Conservation (phyloP, 2,329 filamentous ascomycete genomes). For the Huntiella omanensis region DNA sequence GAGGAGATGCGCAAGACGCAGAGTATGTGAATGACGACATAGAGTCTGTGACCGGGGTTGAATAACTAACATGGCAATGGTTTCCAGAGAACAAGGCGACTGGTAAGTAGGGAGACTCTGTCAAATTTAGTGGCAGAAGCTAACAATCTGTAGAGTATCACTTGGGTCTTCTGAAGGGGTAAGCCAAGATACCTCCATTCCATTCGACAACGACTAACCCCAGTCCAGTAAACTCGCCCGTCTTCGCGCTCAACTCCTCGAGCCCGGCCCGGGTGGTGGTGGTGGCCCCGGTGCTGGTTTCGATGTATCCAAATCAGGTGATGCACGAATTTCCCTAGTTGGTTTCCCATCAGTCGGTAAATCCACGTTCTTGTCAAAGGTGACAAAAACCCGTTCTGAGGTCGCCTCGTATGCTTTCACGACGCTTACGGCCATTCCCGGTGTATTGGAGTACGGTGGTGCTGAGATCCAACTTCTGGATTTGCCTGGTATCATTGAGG, state of each 20-base stretch:
- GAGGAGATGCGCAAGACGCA: conserved; percentile 99
- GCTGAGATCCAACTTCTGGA: conserved; percentile 97
- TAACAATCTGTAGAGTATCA: conserved; percentile 61
- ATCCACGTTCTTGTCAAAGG: conserved; percentile 95
- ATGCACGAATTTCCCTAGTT: conserved; percentile 89
- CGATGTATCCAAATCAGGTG: conserved; percentile 87
- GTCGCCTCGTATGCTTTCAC: conserved; percentile 96
- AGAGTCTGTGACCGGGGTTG: not conserved
- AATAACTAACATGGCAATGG: conserved; percentile 4
- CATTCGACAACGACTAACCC: not conserved
- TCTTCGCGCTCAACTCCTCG: conserved; percentile 80
- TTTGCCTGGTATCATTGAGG: conserved; percentile 95
- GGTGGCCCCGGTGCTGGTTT: conserved; percentile 68
- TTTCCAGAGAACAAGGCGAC: conserved; percentile 89
- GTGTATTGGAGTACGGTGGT: conserved; percentile 91
- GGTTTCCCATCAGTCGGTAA: conserved; percentile 99
- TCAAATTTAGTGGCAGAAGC: not conserved
- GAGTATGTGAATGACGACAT: conserved; percentile 39
- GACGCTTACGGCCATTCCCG: conserved; percentile 89
- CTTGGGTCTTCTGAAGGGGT: conserved; percentile 94
- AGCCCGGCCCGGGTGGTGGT: conserved; percentile 65
- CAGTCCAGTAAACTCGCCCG: conserved; percentile 71
- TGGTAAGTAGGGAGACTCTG: conserved; percentile 37
- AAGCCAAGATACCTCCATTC: conserved; percentile 15
- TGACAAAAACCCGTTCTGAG: conserved; percentile 93